Evolutionary conservation across 345 rosid genomes (phyloP), one percentile per base, ranked within the genome.

Genomic region (Cochlearia excelsa): DNA sequence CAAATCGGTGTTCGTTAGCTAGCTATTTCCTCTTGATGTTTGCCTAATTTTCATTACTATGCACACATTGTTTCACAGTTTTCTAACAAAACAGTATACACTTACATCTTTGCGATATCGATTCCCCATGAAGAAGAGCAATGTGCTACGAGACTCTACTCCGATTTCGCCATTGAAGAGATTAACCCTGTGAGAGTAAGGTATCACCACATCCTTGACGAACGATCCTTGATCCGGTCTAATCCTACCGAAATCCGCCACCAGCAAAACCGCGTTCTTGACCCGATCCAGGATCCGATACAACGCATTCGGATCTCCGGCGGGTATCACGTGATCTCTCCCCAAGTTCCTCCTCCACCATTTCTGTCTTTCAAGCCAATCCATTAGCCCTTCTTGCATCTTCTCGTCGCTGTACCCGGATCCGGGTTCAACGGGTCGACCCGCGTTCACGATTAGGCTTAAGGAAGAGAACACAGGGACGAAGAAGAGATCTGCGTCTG

Each of bases 61-160:
- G 16, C 42, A 53, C 11, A 27, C 31, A 16, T 16, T 16, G 23
- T 16, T 16, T 16, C 23, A 16, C 23, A 16, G 23, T 16, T 16
- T 16, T 16, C 23, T 16, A 16, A 16, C 23, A 16, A 16, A 16
- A 16, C 23, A 16, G 23, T 16, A 16, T 16, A 16, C 23, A 38
- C 65, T 73, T 73, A 93, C 97, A 73, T 93, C 97, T 75, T 90
- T 93, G 54, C 96, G 81, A 66, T 80, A 93, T 4, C 97, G 87
- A 71, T 93, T 93, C 2, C 99, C 99, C 99, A 93, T 93, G 78
- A 93, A 93, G 77, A 93, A 93, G 71, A 93, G 76, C 61, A 93
- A 79, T 0, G 86, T 93, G 34, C 74, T 75, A 33, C 99, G 78
- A 23, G 77, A 65, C 41, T 81, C 65, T 1, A 85, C 81, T 7